phyloP scores from a whole-genome alignment of 179 eudicot genomes.

The Heliamphora pulchella region DNA sequence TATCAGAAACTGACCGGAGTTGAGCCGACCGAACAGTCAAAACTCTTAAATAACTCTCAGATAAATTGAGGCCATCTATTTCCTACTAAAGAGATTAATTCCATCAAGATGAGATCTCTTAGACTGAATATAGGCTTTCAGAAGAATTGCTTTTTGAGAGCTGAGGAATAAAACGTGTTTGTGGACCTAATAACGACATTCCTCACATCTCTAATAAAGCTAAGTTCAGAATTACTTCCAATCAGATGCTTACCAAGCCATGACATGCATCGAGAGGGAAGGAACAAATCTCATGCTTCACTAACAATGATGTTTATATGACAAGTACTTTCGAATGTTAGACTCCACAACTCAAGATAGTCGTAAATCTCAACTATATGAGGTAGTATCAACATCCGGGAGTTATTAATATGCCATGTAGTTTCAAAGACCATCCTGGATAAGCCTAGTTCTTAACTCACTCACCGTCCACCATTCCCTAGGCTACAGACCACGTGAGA shows the following conservation, averaged over 20 bases:
- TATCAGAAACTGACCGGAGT: too few relatives aligned
- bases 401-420: neutral
- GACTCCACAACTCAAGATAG: neutral
- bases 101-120: too few relatives aligned
- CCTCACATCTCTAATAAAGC: neutral
- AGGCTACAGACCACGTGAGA: neutral
- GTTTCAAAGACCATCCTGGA: neutral
- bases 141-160: too few relatives aligned
- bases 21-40: too few relatives aligned
- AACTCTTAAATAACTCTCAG: too few relatives aligned
- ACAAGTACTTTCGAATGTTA: neutral
- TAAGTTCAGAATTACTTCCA: constrained; percentile 3
- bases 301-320: neutral
- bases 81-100: too few relatives aligned
- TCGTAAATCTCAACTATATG: neutral
- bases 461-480: neutral
- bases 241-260: neutral
- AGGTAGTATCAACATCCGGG: neutral
- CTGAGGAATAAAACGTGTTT: too few relatives aligned
- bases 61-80: too few relatives aligned
- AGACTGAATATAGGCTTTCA: too few relatives aligned
- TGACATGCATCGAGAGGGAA: neutral
- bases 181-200: neutral
- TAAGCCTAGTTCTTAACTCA: neutral
- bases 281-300: neutral